Conservation (phyloP, 2,329 filamentous ascomycete species). For the Talaromyces albobiverticillius region DNA sequence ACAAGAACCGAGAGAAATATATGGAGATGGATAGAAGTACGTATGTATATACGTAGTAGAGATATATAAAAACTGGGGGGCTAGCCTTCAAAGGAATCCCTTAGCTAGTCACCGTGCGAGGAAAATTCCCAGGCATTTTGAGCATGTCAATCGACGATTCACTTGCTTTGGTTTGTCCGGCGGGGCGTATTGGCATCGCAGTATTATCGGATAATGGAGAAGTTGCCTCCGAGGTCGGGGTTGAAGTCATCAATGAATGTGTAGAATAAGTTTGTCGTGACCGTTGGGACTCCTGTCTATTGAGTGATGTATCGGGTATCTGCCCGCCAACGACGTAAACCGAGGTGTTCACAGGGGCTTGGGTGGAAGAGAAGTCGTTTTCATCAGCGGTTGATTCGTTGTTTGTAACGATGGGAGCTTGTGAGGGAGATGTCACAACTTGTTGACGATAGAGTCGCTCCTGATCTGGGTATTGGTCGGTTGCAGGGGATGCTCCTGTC, state of each 20-base stretch:
- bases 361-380: neutral
- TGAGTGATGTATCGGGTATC: conserved; percentile 8
- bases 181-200: conserved; percentile 14
- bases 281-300: conserved; percentile 13
- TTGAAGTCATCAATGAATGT: conserved; percentile 12
- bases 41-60: neutral
- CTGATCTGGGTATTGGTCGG: neutral
- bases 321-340: conserved; percentile 3
- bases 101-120: conserved; percentile 18
- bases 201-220: conserved; percentile 13
- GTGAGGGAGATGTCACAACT: neutral
- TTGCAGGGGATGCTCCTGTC: conserved; percentile 44
- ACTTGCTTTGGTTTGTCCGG: conserved; percentile 26
- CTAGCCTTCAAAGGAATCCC: neutral
- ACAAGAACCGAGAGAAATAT: neutral
- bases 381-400: neutral
- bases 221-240: conserved; percentile 11
- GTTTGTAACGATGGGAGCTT: conserved; percentile 6
- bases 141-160: conserved; percentile 31
- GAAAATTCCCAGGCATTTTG: conserved; percentile 36
- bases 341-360: conserved; percentile 1
- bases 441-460: conserved; percentile 3
- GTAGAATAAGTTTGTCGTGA: conserved; percentile 16
- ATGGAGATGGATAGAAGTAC: neutral
- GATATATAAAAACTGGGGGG: neutral